These are phyloP conservation scores for Jacaranda mimosifolia DNA, from an alignment of 257 asterid genomes.

Conservation along the genomic window DNA sequence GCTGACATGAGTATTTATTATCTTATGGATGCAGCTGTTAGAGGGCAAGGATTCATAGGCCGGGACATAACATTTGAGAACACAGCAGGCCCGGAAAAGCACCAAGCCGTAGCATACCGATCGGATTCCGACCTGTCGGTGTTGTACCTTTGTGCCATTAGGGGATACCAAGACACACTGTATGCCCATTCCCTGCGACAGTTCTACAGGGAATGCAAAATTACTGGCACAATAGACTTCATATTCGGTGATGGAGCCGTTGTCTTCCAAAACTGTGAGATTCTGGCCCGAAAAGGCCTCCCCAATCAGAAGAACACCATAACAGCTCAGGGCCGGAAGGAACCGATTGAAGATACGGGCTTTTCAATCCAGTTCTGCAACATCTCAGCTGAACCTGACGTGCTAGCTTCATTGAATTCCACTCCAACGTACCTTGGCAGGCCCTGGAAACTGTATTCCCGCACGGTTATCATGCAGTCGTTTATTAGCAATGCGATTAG, in stretches of 20 bases:
- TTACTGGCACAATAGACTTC: slow-evolving; percentile 67
- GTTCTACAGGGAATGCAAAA: slow-evolving; percentile 60
- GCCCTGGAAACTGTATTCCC: slow-evolving; percentile 59
- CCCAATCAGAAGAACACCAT: slow-evolving; percentile 49
- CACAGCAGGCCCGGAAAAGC: slow-evolving; percentile 62
- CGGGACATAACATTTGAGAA: slow-evolving; percentile 59
- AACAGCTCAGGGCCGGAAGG: slow-evolving; percentile 66
- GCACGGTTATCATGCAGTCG: slow-evolving; percentile 60
- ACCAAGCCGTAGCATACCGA: slow-evolving; percentile 67
- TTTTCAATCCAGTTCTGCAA: slow-evolving; percentile 54
- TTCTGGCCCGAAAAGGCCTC: slow-evolving; percentile 52
- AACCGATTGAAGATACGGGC: slow-evolving; percentile 49
- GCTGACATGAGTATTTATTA: not conserved
- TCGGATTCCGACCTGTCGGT: slow-evolving; percentile 60
- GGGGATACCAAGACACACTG: slow-evolving; percentile 64
- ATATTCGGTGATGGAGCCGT: slow-evolving; percentile 62
- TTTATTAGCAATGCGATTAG: slow-evolving; percentile 44
- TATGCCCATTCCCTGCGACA: slow-evolving; percentile 62
- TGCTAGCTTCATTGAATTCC: slow-evolving; percentile 27
- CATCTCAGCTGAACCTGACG: slow-evolving; percentile 42
- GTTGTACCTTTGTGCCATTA: slow-evolving; percentile 48
- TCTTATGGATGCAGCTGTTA: slow-evolving; percentile 51
- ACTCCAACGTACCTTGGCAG: slow-evolving; percentile 57
- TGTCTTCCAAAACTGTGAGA: slow-evolving; percentile 53
- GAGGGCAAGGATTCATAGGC: slow-evolving; percentile 66